A percentile compares a stretch with the other conserved stretches of the same genome.
Conservation (phyloP, 1,139 yeast species). For the Saccharomyces hybrid region DNA sequence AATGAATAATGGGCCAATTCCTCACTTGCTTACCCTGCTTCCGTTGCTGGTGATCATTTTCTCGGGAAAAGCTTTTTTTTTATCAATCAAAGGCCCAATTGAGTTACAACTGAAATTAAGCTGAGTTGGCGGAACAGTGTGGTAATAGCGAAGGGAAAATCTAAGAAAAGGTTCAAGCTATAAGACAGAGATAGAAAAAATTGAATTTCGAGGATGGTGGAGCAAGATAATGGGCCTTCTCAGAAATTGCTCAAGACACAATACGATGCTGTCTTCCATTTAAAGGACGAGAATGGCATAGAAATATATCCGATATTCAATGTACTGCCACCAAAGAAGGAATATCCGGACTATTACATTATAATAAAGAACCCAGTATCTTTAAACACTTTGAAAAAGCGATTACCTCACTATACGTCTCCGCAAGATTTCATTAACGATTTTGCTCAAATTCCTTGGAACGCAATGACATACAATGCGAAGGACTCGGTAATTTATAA, state of each 20-base stretch:
- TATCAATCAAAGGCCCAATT: background rate
- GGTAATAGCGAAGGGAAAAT: slow-evolving; percentile 1
- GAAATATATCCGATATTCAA: slow-evolving; percentile 43
- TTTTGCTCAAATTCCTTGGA: slow-evolving; percentile 79
- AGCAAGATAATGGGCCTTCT: background rate
- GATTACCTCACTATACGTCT: slow-evolving; percentile 42
- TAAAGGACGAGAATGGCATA: slow-evolving; percentile 41
- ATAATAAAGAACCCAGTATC: slow-evolving; percentile 67
- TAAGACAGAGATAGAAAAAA: background rate
- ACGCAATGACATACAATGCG: slow-evolving; percentile 76
- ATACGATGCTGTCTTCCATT: slow-evolving; percentile 34
- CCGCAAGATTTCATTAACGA: slow-evolving; percentile 71
- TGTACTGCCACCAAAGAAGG: slow-evolving; percentile 44
- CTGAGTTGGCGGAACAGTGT: slow-evolving; percentile 1
- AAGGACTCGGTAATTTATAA: slow-evolving; percentile 59
- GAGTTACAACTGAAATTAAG: slow-evolving; percentile 1
- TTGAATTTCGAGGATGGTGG: background rate
- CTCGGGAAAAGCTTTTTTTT: slow-evolving; percentile 2
- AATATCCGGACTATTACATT: slow-evolving; percentile 64
- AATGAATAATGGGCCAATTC: no score
- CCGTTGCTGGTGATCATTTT: background rate
- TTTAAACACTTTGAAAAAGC: slow-evolving; percentile 53
- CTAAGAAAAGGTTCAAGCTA: background rate
- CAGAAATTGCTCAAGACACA: slow-evolving; percentile 7
- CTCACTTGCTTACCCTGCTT: background rate